Evolutionary conservation across 2,329 filamentous ascomycete genomes (phyloP), one percentile per base, ranked within the genome.

Genomic region (Verticillium zaregamsianum): DNA sequence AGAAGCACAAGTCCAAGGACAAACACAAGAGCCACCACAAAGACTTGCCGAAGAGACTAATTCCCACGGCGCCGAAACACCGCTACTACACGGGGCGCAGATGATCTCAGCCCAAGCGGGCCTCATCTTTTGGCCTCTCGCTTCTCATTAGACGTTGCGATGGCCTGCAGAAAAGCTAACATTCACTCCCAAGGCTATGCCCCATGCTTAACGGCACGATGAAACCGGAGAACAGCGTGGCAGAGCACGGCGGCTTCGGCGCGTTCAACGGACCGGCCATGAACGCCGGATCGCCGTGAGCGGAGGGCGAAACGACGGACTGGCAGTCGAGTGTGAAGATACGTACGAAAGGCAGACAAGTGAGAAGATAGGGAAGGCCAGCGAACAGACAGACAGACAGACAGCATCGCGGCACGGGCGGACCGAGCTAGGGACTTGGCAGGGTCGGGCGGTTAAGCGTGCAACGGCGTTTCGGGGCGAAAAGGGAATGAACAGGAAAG

Each of bases 121-220:
- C 54, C 54, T 32, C 61, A 40, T n/a, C 23, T 45, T 35, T 33
- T 23, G 17, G 9, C 32, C 25, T 17, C 55, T 35, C 6, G 17
- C 58, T 12, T 20, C 12, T 40, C 45, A 35, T 11, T 28, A 31
- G 17, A 52, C 45, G 40, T 49, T 33, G 4, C 20, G 57, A 65
- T 56, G 67, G 64, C 66, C 61, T 54, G 31, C 35, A 31, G n/a
- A 20, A 60, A 59, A 23, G 68, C 73, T 74, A 70, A 74, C 69
- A 59, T 56, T 63, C 59, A 64, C 61, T 62, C 63, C 61, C 28
- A 82, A 92, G 89, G 74, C 84, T 93, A 70, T 96, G 92, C 74
- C 92, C 92, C 57, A 81, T 95, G 74, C 88, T 96, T 65, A 96
- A 96, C 72, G 92, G 92, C 59, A 91, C 90, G 35, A 90, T 90